Evolutionary conservation across 257 asterid genomes (phyloP).

Genomic region (Sherardia arvensis): DNA sequence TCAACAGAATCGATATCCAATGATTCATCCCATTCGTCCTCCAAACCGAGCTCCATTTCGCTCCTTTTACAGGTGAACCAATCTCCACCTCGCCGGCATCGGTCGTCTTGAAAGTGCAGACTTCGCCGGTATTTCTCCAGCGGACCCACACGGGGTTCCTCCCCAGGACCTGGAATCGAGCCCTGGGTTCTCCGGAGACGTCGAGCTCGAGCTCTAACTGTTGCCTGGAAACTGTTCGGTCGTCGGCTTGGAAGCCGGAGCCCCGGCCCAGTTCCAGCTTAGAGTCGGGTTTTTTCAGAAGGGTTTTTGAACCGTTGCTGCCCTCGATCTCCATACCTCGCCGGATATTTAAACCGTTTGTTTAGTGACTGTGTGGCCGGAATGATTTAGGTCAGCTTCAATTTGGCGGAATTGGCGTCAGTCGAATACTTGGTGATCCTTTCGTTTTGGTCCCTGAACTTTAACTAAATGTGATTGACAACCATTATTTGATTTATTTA

Average conservation of each 20-base stretch:
- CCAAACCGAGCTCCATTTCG: constrained; percentile 21
- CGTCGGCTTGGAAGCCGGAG: constrained; percentile 30
- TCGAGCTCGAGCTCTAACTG: constrained; percentile 34
- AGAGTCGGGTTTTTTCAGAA: constrained; percentile 33
- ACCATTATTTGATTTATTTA: too few relatives aligned
- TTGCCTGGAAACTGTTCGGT: constrained; percentile 64
- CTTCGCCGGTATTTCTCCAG: constrained; percentile 19
- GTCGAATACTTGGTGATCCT: too few relatives aligned
- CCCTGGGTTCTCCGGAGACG: constrained; percentile 14
- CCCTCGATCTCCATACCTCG: constrained; percentile 46
- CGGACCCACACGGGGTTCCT: constrained; percentile 72
- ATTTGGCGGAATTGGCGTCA: too few relatives aligned
- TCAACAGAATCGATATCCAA: constrained; percentile 28
- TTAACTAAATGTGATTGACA: too few relatives aligned
- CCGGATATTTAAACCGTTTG: too few relatives aligned
- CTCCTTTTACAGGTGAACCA: constrained; percentile 42
- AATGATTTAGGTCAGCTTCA: background rate
- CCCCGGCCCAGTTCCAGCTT: constrained; percentile 43
- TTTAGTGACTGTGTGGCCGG: background rate
- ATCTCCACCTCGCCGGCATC: constrained; percentile 51
- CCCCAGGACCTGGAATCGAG: constrained; percentile 55
- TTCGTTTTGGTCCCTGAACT: too few relatives aligned
- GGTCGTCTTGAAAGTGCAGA: constrained; percentile 37
- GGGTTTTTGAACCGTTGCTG: constrained; percentile 27
- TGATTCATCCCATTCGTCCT: constrained; percentile 29